Percentiles rank a stretch among this genome's conserved stretches.
These are phyloP conservation scores for Colletotrichum limetticola DNA, from an alignment of 2,329 filamentous ascomycete species.

Conservation along the genomic window DNA sequence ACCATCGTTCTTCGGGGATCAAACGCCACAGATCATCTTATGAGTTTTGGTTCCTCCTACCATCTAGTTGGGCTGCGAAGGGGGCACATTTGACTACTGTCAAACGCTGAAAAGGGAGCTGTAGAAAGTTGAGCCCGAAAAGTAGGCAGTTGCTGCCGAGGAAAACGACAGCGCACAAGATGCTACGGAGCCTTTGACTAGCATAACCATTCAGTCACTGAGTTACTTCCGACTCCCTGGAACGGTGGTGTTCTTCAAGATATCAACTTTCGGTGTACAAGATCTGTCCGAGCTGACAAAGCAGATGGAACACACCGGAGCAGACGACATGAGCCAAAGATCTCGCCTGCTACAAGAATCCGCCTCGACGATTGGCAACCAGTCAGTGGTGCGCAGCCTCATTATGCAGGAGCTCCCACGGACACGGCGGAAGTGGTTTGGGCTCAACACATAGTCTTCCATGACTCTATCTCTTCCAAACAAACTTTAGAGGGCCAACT, in stretches of 20 bases:
- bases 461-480: background rate
- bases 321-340: background rate
- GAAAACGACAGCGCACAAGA: too few relatives aligned
- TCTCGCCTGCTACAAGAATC: background rate
- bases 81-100: background rate
- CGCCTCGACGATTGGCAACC: background rate
- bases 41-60: background rate
- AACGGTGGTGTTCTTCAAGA: background rate
- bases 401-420: background rate
- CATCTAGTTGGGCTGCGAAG: background rate
- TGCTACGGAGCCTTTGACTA: too few relatives aligned
- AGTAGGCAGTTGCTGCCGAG: too few relatives aligned
- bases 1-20: background rate
- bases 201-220: background rate
- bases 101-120: too few relatives aligned
- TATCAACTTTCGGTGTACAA: background rate
- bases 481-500: background rate
- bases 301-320: background rate
- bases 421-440: background rate
- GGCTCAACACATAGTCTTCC: background rate
- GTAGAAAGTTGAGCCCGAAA: too few relatives aligned
- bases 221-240: background rate
- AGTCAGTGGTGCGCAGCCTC: background rate
- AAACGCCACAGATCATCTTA: background rate
- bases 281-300: background rate